Base-by-base conservation (phyloP, 2,329 filamentous ascomycete species). In the Stemphylium vesicarium region DNA sequence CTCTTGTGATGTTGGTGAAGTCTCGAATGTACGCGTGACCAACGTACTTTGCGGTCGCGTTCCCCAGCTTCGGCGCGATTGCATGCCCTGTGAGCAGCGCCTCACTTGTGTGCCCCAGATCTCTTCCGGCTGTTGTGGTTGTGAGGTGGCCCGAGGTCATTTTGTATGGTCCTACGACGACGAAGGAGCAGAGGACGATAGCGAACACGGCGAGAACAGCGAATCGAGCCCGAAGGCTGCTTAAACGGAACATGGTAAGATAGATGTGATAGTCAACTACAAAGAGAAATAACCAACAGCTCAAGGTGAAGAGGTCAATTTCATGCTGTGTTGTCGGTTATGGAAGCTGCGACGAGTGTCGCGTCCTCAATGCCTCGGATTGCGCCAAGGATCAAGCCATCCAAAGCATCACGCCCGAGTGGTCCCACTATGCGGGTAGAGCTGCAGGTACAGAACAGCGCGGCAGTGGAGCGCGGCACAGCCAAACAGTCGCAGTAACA, bases 61-160 rank as follows among this genome's bases (percentile, higher is more conserved):
- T 95, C 70, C 90, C 91, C 48, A 95, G 80, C 77, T 91, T 92
- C 1, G 90, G 88, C 45, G 90, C 90, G 67, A 92, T 94, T 3
- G 87, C 88, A 50, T 85, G 85, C 51, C 89, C 90, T 15, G 82
- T 81, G 18, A 92, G 79, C 33, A 71, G 62, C 10, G 69, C 58
- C 33, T 62, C 63, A 53, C 71, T 69, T 18, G 57, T 53, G 58
- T 57, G 53, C 44, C 57, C 51, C 41, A 66, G 45, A 43, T 55
- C 55, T 40, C 60, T 50, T 38, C 62, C 59, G 44, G 54, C 56
- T 36, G 50, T 32, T 41, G 65, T 56, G 12, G 60, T 55, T 50
- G 63, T 42, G 11, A 67, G 60, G 11, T 70, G 63, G 36, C 66
- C 68, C 70, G 69, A 50, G 44, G 71, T 71, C 54, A 72, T 73